Conservation (phyloP, 108 stramenopile species). For the Discostella stelligeroides region DNA sequence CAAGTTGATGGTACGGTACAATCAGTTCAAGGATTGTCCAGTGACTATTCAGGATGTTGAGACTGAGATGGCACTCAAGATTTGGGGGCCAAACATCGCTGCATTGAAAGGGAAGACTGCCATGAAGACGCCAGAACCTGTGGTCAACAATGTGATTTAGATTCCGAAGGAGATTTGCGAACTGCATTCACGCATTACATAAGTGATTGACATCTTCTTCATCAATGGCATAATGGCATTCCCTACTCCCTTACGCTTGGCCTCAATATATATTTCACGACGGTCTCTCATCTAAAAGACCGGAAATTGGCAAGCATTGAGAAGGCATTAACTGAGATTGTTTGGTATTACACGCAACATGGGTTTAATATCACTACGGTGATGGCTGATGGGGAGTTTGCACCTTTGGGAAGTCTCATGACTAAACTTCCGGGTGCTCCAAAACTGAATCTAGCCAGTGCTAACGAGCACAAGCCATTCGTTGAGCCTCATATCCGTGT, state of each 20-base stretch:
- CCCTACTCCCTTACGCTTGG: neutral
- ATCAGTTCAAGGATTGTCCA: too few species aligned
- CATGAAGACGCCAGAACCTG: neutral
- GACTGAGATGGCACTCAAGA: conserved; percentile 9
- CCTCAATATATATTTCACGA: neutral
- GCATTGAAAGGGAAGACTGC: conserved; percentile 21
- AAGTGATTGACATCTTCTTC: neutral
- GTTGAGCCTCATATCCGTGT: conserved; percentile 6
- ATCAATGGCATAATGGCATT: neutral
- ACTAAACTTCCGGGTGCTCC: neutral
- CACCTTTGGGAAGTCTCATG: neutral
- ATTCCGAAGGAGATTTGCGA: neutral
- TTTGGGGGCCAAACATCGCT: too few species aligned
- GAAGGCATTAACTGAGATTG: conserved; percentile 3
- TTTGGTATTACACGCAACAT: neutral
- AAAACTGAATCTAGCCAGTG: neutral
- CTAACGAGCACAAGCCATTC: conserved; percentile 3
- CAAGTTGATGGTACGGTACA: neutral
- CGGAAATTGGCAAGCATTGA: neutral
- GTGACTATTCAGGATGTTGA: too few species aligned
- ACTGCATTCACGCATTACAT: neutral
- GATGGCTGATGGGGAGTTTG: conserved; percentile 9
- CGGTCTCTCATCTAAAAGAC: conserved; percentile 11
- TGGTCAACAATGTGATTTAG: conserved; percentile 1
- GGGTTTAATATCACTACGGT: conserved; percentile 3